A percentile compares a stretch with the other conserved stretches of the same genome.
Evolutionary conservation across 192 early-diverging fungal species (phyloP).

Genomic region (Linderina pennispora): DNA sequence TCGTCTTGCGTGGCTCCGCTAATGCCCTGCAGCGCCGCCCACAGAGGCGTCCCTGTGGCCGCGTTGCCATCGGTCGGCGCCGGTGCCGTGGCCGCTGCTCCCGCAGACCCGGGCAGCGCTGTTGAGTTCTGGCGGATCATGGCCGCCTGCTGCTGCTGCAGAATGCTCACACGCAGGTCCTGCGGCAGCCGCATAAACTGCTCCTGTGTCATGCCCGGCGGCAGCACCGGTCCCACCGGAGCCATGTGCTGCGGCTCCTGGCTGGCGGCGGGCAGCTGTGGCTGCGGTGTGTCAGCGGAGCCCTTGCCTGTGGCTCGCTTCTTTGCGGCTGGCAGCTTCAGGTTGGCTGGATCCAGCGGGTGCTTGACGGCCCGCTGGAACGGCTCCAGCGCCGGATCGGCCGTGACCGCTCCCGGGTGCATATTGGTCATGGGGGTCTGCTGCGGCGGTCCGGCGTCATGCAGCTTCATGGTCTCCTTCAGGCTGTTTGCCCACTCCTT

Average conservation of each 20-base stretch:
- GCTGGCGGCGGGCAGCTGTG: not conserved
- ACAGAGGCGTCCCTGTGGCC: conserved; percentile 9
- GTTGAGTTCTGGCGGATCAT: conserved; percentile 27
- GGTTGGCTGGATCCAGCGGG: conserved; percentile 31
- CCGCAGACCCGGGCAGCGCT: not conserved
- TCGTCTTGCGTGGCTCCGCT: conserved; percentile 1
- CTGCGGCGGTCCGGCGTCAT: not conserved
- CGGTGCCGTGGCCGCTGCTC: not conserved
- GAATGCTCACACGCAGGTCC: conserved; percentile 16
- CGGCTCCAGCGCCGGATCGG: conserved; percentile 33
- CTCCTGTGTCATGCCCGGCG: conserved; percentile 28
- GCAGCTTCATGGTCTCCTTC: not conserved
- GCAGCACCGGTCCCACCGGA: conserved; percentile 28
- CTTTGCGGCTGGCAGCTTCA: conserved; percentile 37
- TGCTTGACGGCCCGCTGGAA: conserved; percentile 46
- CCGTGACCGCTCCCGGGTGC: conserved; percentile 35
- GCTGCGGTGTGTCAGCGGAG: not conserved
- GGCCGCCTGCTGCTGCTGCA: conserved; percentile 28
- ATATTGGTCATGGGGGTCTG: conserved; percentile 37
- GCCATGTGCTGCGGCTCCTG: conserved; percentile 7
- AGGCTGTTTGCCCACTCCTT: conserved; percentile 30
- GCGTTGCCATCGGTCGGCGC: not conserved
- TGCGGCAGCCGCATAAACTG: conserved; percentile 30
- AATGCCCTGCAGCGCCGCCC: conserved; percentile 18
- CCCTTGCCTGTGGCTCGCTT: conserved; percentile 23